Percentiles rank a stretch among this genome's conserved stretches.
phyloP scores from a whole-genome alignment of 345 rosid species.

The Clarkia xantiana region DNA sequence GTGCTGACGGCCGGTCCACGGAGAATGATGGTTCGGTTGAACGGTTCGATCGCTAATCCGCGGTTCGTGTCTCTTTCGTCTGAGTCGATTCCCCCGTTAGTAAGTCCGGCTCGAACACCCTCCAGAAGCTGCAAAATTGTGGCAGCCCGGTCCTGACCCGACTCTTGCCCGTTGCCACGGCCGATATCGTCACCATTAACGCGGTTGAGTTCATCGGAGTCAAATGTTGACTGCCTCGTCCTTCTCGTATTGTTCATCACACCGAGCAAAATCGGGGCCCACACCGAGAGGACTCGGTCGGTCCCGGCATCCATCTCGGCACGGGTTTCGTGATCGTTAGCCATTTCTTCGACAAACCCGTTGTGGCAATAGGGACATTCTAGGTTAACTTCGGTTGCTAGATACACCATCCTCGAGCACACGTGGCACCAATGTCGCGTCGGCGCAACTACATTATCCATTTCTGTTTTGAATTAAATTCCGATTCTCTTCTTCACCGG shows the following conservation, averaged over 20 bases:
- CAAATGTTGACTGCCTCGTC: too few species aligned
- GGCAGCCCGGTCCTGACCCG: not conserved
- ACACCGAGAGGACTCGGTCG: slow-evolving; percentile 18
- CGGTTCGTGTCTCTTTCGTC: too few species aligned
- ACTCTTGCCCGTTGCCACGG: too few species aligned
- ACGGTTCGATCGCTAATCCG: too few species aligned
- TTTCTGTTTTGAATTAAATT: too few species aligned
- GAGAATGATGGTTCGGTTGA: too few species aligned
- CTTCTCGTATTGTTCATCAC: slow-evolving; percentile 18
- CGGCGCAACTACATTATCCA: too few species aligned
- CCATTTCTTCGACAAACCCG: slow-evolving; percentile 46
- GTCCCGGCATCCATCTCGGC: slow-evolving; percentile 12
- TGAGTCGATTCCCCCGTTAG: too few species aligned
- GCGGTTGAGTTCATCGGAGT: not conserved
- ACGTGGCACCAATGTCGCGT: slow-evolving; percentile 49
- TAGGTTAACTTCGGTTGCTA: slow-evolving; percentile 20
- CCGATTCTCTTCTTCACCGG: too few species aligned
- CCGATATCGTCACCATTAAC: not conserved
- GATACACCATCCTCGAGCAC: slow-evolving; percentile 39
- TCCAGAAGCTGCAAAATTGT: too few species aligned
- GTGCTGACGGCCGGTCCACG: too few species aligned
- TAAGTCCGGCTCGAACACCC: too few species aligned
- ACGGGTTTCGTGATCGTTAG: slow-evolving; percentile 3
- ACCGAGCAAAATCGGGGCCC: slow-evolving; percentile 29
- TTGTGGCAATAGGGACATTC: slow-evolving; percentile 43